These are phyloP conservation scores for Umbelopsis sp. DNA, from an alignment of 192 early-diverging fungal species.

Conservation along the genomic window DNA sequence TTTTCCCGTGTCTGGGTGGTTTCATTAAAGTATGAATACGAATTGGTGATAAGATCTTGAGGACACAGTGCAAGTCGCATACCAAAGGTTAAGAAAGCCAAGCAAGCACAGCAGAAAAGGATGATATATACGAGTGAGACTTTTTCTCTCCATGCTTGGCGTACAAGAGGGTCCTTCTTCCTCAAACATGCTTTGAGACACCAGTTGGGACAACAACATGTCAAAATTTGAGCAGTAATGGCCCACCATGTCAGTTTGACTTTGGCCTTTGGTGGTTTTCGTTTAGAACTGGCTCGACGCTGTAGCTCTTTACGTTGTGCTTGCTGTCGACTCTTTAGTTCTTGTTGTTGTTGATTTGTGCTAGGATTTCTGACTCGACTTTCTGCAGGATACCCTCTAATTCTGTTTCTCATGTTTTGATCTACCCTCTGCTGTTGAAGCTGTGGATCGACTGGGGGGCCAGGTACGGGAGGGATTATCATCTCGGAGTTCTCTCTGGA, in stretches of 20 bases:
- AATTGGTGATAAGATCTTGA: neutral
- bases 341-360: slow-evolving; percentile 12
- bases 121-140: slow-evolving; percentile 78
- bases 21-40: neutral
- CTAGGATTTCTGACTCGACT: neutral
- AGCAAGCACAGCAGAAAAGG: slow-evolving; percentile 60
- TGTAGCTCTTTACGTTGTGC: neutral
- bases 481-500: neutral
- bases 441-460: neutral
- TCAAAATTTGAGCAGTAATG: neutral
- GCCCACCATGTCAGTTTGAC: slow-evolving; percentile 11
- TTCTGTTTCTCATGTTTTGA: slow-evolving; percentile 10
- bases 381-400: slow-evolving; percentile 3
- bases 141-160: slow-evolving; percentile 93
- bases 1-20: slow-evolving; percentile 10
- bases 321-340: slow-evolving; percentile 19
- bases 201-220: slow-evolving; percentile 14
- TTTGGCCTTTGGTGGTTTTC: slow-evolving; percentile 28
- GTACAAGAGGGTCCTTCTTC: slow-evolving; percentile 42
- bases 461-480: neutral
- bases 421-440: slow-evolving; percentile 4
- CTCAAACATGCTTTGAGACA: neutral
- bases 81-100: slow-evolving; percentile 13
- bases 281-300: slow-evolving; percentile 12
- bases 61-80: slow-evolving; percentile 13